A percentile compares a stretch with the other conserved stretches of the same genome.
These are phyloP conservation scores for Baudoinia panamericana DNA, from an alignment of 495 filamentous ascomycete genomes.

Conservation along the genomic window DNA sequence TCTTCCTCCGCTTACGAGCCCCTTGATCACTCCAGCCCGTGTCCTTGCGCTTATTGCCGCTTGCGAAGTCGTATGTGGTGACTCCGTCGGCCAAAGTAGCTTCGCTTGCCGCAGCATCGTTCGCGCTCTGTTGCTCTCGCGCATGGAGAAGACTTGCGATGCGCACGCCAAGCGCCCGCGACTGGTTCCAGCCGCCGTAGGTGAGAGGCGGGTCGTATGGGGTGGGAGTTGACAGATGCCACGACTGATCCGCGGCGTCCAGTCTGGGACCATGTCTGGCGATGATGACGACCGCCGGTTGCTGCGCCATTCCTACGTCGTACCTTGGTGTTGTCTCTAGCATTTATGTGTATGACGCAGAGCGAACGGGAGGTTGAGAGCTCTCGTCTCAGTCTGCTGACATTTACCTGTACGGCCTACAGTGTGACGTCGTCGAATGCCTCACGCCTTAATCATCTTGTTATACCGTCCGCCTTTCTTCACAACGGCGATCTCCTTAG, in stretches of 20 bases:
- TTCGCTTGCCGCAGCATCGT: neutral
- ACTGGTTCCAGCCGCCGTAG: slow-evolving; percentile 85
- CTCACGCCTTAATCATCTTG: too few relatives aligned
- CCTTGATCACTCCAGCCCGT: neutral
- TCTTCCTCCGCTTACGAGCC: slow-evolving; percentile 32
- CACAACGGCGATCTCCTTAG: too few relatives aligned
- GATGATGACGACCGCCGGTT: slow-evolving; percentile 62
- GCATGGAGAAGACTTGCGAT: slow-evolving; percentile 60
- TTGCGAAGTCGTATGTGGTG: slow-evolving; percentile 17
- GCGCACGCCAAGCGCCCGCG: slow-evolving; percentile 60
- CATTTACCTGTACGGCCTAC: too few relatives aligned
- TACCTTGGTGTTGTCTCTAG: too few relatives aligned
- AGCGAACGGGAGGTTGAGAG: too few relatives aligned
- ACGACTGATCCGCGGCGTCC: slow-evolving; percentile 83
- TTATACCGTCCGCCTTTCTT: too few relatives aligned
- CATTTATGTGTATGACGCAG: too few relatives aligned
- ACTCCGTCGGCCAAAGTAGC: neutral
- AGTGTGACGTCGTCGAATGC: too few relatives aligned
- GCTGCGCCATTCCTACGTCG: slow-evolving; percentile 42
- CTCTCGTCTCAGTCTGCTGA: too few relatives aligned
- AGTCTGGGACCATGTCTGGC: slow-evolving; percentile 84
- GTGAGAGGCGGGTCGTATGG: slow-evolving; percentile 94
- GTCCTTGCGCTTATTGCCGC: neutral
- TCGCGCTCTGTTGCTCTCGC: slow-evolving; percentile 27
- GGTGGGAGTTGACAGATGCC: slow-evolving; percentile 87